Evolutionary conservation across 257 asterid species (phyloP).

Genomic region (Solanum lycopersicoides): DNA sequence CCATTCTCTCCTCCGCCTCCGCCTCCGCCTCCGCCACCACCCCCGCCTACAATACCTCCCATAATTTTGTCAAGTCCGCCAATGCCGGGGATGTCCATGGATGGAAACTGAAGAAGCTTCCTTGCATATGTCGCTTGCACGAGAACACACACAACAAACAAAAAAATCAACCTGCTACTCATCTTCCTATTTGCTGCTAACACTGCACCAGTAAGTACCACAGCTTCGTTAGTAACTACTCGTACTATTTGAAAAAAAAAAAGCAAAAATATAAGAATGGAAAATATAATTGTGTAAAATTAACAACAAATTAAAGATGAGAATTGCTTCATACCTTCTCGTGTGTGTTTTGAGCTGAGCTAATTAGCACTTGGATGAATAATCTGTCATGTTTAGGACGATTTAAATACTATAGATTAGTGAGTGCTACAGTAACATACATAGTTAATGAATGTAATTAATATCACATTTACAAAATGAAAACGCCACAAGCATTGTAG

Average conservation of each 20-base stretch:
- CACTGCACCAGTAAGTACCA: neutral
- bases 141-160: neutral
- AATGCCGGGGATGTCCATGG: neutral
- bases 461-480: neutral
- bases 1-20: neutral
- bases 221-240: neutral
- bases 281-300: neutral
- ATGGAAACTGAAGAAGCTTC: neutral
- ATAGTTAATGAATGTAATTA: neutral
- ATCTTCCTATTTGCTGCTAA: neutral
- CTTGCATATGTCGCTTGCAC: neutral
- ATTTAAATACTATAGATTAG: neutral
- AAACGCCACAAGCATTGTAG: neutral
- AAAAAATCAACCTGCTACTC: neutral
- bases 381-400: neutral
- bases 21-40: neutral
- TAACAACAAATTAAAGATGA: neutral
- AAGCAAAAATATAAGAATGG: neutral
- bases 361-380: neutral
- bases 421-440: neutral
- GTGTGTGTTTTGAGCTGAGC: neutral
- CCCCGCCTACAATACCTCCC: neutral
- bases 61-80: neutral
- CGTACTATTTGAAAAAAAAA: neutral
- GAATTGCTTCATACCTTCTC: neutral